phyloP scores from a whole-genome alignment of 305 asterid species.

The Striga hermonthica region DNA sequence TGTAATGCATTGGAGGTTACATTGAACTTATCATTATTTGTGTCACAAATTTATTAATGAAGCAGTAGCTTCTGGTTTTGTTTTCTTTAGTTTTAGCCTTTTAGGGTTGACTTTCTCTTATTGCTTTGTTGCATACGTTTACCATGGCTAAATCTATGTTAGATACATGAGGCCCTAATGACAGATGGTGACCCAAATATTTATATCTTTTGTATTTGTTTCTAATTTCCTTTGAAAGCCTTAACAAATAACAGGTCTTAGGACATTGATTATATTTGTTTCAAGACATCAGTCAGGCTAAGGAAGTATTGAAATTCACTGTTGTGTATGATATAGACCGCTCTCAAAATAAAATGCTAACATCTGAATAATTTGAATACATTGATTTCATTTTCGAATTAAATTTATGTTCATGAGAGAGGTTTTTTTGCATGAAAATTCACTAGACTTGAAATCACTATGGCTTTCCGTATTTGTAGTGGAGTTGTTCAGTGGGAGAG shows the following conservation, averaged over 20 bases:
- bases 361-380: slow-evolving; percentile 5
- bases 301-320: slow-evolving; percentile 17
- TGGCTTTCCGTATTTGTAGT: slow-evolving; percentile 40
- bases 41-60: neutral
- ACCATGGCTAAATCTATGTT: neutral
- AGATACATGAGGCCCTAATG: neutral
- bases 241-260: neutral
- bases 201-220: slow-evolving; percentile 2
- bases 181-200: neutral
- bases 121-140: neutral
- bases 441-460: slow-evolving; percentile 21
- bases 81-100: neutral
- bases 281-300: neutral
- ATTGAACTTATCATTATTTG: neutral
- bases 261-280: slow-evolving; percentile 10
- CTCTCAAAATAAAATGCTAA: slow-evolving; percentile 7
- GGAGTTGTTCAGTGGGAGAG: slow-evolving; percentile 77
- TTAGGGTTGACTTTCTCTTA: neutral
- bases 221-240: slow-evolving; percentile 18
- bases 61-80: neutral
- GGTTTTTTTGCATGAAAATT: slow-evolving; percentile 8
- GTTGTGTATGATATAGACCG: slow-evolving; percentile 15
- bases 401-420: slow-evolving; percentile 22
- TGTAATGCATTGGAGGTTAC: neutral
- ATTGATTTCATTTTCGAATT: neutral